A percentile compares a stretch with the other conserved stretches of the same genome.
Evolutionary conservation across 2,329 filamentous ascomycete genomes (phyloP).

Genomic region (Pyrenochaeta sp.): DNA sequence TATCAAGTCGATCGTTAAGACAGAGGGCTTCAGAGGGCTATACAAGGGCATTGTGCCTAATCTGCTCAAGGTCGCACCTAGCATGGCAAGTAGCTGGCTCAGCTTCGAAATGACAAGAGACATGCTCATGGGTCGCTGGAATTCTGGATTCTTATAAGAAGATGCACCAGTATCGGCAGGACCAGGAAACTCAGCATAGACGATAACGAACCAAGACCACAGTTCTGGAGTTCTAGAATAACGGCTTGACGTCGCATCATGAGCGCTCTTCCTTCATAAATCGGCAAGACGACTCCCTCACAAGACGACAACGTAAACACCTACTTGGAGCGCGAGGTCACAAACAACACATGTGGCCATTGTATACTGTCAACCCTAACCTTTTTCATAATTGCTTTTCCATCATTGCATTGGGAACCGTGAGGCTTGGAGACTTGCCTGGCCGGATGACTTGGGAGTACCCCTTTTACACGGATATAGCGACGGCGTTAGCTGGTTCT

Average conservation of each 20-base stretch:
- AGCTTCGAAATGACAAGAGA: conserved; percentile 96
- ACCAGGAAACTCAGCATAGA: not conserved
- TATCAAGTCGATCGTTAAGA: conserved; percentile 77
- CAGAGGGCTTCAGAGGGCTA: conserved; percentile 84
- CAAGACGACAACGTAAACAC: not conserved
- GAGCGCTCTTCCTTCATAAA: conserved; percentile 9
- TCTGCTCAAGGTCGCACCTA: conserved; percentile 94
- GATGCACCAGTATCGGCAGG: not conserved
- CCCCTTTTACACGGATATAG: conserved; percentile 8
- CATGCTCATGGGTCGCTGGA: conserved; percentile 68
- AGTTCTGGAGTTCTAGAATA: not conserved
- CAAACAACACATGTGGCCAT: conserved; percentile 2
- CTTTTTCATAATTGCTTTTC: conserved; percentile 9
- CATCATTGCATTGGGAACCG: conserved; percentile 26
- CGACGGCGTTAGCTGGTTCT: conserved; percentile 17
- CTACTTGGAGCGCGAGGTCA: not conserved
- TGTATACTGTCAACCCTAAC: conserved; percentile 14
- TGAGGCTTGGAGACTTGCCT: conserved; percentile 9
- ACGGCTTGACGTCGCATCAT: not conserved
- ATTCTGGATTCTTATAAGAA: conserved; percentile 40
- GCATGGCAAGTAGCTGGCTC: conserved; percentile 98
- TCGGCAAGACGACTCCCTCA: not conserved
- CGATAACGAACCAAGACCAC: not conserved
- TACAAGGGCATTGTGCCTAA: conserved; percentile 98
- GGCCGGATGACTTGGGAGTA: not conserved